A percentile compares a stretch with the other conserved stretches of the same genome.
phyloP scores from a whole-genome alignment of 1,284 basidiomycete genomes.

The Puccinia polysora region DNA sequence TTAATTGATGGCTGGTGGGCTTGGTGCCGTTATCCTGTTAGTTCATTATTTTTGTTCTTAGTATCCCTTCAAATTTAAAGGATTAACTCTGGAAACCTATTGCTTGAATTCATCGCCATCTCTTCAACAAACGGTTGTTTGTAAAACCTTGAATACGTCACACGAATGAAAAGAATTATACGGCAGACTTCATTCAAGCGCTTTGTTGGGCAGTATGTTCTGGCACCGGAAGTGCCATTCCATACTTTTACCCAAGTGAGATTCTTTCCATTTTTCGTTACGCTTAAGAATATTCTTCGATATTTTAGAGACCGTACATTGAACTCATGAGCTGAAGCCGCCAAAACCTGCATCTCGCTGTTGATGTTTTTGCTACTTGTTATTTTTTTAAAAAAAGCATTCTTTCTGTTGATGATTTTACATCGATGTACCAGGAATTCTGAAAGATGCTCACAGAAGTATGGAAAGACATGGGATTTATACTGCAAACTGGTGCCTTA shows the following conservation, averaged over 20 bases:
- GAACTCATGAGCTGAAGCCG: too few species aligned
- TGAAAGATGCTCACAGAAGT: conserved; percentile 76
- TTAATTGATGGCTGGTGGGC: conserved; percentile 83
- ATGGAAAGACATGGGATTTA: conserved; percentile 88
- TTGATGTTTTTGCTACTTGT: too few species aligned
- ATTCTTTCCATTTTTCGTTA: too few species aligned
- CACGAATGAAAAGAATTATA: conserved; percentile 68
- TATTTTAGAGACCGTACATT: too few species aligned
- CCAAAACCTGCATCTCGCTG: too few species aligned
- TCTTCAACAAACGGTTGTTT: too few species aligned
- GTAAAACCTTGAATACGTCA: too few species aligned
- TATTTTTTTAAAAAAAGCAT: background rate
- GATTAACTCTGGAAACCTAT: too few species aligned
- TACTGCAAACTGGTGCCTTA: conserved; percentile 63
- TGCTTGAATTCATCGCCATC: too few species aligned
- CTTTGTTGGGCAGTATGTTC: conserved; percentile 85
- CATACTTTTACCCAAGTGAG: conserved; percentile 79
- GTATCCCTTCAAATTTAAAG: background rate
- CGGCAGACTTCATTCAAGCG: conserved; percentile 57
- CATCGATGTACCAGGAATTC: conserved; percentile 50
- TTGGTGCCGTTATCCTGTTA: conserved; percentile 78
- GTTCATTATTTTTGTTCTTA: conserved; percentile 48
- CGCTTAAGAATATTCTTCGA: too few species aligned
- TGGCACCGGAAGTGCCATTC: conserved; percentile 76
- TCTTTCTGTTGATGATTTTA: conserved; percentile 50